These are phyloP conservation scores for Phlyctochytrium arcticum DNA, from an alignment of 192 early-diverging fungal species.

Conservation along the genomic window DNA sequence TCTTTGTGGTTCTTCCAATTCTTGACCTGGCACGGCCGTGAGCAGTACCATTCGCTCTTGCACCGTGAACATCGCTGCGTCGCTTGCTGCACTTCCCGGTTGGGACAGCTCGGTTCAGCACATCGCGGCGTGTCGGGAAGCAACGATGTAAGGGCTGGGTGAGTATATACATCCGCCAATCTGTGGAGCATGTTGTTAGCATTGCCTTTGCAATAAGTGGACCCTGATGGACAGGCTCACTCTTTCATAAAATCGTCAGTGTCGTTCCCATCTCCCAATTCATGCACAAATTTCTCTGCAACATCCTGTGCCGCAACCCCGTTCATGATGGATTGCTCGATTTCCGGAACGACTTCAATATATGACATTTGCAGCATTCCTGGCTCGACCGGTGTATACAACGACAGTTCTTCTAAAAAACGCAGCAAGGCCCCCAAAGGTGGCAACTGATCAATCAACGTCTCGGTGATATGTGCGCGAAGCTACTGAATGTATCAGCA, in stretches of 20 bases:
- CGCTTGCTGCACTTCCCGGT: conserved; percentile 21
- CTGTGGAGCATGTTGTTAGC: background rate
- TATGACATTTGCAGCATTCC: background rate
- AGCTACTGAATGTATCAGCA: conserved; percentile 16
- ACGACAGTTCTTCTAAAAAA: conserved; percentile 44
- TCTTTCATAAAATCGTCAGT: conserved; percentile 11
- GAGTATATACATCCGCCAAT: conserved; percentile 15
- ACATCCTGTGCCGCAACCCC: background rate
- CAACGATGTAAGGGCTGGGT: conserved; percentile 7
- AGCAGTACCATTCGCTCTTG: conserved; percentile 54
- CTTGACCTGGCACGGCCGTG: conserved; percentile 20
- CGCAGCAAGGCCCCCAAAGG: conserved; percentile 36
- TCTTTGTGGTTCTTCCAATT: conserved; percentile 17
- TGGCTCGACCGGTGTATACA: conserved; percentile 28
- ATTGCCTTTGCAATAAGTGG: background rate
- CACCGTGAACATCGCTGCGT: conserved; percentile 47
- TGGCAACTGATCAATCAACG: conserved; percentile 46
- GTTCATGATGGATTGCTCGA: conserved; percentile 14
- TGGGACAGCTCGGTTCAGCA: conserved; percentile 11
- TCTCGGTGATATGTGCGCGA: conserved; percentile 29
- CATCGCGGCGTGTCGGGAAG: conserved; percentile 10
- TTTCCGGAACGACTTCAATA: conserved; percentile 24
- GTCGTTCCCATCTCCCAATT: background rate
- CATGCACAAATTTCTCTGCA: background rate
- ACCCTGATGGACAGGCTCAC: background rate